Conservation (phyloP, 2,329 filamentous ascomycete species). For the Verticillium tricorpus region DNA sequence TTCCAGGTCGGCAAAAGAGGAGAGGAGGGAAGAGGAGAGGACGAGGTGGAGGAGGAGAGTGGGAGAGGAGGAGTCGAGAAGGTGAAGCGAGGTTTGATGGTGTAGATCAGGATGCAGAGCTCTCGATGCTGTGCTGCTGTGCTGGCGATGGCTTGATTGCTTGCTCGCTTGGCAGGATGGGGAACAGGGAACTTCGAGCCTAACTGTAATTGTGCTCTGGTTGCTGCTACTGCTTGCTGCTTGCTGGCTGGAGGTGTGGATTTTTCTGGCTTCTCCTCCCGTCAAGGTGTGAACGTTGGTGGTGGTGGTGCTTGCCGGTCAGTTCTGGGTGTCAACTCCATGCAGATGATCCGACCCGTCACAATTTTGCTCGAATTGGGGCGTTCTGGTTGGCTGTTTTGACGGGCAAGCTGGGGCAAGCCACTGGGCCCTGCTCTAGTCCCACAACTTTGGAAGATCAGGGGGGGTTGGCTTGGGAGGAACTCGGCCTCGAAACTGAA, state of each 20-base stretch:
- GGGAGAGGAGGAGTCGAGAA: conserved; percentile 7
- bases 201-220: neutral
- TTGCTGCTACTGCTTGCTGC: too few relatives aligned
- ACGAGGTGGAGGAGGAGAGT: neutral
- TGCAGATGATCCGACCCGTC: neutral
- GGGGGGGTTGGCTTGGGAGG: neutral
- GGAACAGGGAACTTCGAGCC: neutral
- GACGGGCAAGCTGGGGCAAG: neutral
- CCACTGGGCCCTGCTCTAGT: neutral
- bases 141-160: neutral
- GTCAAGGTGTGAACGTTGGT: neutral
- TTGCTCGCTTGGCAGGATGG: neutral
- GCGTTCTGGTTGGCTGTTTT: neutral
- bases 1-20: neutral
- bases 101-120: conserved; percentile 3
- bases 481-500: neutral
- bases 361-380: neutral
- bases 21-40: neutral
- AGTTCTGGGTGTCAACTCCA: neutral
- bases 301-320: neutral
- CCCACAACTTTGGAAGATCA: neutral
- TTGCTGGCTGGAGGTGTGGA: neutral
- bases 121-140: neutral
- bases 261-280: neutral
- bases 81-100: conserved; percentile 12